Evolutionary conservation across 345 rosid species (phyloP).

Genomic region (Psidium friedrichsthalianum): DNA sequence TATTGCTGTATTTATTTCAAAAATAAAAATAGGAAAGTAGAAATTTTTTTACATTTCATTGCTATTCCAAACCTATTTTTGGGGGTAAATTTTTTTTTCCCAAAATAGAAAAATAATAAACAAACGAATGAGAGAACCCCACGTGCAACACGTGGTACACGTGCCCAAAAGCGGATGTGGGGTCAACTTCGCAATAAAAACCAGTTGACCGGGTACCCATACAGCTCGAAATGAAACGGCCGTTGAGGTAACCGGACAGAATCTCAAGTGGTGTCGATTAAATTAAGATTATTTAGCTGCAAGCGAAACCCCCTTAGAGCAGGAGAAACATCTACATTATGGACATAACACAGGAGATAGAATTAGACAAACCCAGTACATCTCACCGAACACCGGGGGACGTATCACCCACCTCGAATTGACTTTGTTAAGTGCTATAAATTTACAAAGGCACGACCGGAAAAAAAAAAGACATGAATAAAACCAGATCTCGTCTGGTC

Average conservation of each 20-base stretch:
- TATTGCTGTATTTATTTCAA: too few relatives aligned
- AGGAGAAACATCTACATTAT: background rate
- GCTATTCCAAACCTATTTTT: too few relatives aligned
- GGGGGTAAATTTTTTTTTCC: too few relatives aligned
- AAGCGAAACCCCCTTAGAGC: too few relatives aligned
- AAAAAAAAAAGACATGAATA: too few relatives aligned
- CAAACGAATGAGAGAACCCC: background rate
- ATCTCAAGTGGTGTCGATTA: background rate
- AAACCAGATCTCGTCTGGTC: too few relatives aligned
- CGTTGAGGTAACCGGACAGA: background rate
- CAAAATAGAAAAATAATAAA: too few relatives aligned
- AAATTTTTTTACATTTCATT: too few relatives aligned
- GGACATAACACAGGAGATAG: rapidly evolving
- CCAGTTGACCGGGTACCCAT: background rate
- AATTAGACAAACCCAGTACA: background rate
- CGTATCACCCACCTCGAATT: background rate
- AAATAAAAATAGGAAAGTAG: too few relatives aligned
- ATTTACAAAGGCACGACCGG: background rate
- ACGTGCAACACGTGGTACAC: background rate
- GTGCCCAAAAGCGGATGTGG: background rate
- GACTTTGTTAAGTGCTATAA: background rate
- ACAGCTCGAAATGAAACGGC: background rate
- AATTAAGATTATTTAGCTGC: background rate
- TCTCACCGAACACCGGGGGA: background rate
- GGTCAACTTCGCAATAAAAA: background rate